phyloP scores from a whole-genome alignment of 2,329 filamentous ascomycete genomes.

The Byssochlamys sp. region DNA sequence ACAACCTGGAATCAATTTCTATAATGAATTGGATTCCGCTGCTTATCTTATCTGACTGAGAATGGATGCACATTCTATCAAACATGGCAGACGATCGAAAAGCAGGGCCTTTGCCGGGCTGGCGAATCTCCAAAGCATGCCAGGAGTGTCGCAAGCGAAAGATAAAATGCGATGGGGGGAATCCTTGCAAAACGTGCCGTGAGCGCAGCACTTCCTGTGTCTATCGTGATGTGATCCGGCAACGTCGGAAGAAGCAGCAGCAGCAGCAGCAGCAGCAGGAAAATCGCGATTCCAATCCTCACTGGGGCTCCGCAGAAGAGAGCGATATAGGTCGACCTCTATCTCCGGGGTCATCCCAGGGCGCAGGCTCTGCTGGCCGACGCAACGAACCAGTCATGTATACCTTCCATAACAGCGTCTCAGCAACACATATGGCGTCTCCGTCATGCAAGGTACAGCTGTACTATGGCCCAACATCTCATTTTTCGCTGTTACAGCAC shows the following conservation, averaged over 20 bases:
- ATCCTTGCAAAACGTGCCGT: slow-evolving; percentile 33
- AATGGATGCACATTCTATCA: neutral
- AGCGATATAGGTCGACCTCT: slow-evolving; percentile 4
- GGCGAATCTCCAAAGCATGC: slow-evolving; percentile 31
- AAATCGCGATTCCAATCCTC: neutral
- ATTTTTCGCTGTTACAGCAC: slow-evolving; percentile 36
- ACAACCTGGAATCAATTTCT: neutral
- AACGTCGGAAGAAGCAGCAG: slow-evolving; percentile 25
- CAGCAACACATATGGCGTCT: slow-evolving; percentile 38
- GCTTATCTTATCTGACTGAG: neutral
- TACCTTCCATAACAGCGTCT: slow-evolving; percentile 35
- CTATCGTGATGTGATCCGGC: slow-evolving; percentile 29
- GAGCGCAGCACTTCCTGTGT: slow-evolving; percentile 22
- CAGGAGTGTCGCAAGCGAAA: slow-evolving; percentile 34
- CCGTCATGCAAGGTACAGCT: slow-evolving; percentile 37
- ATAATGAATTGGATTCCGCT: neutral
- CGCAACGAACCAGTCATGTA: slow-evolving; percentile 9
- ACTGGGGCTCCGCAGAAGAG: slow-evolving; percentile 7
- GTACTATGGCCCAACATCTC: slow-evolving; percentile 40
- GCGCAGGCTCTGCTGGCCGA: slow-evolving; percentile 1
- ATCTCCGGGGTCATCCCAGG: slow-evolving; percentile 10
- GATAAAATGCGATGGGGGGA: slow-evolving; percentile 31
- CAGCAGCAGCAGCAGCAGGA: slow-evolving; percentile 15
- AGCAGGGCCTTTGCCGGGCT: slow-evolving; percentile 13
- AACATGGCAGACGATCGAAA: slow-evolving; percentile 17